Base-by-base conservation (phyloP, 768 basidiomycete genomes). In the Russula compacta region DNA sequence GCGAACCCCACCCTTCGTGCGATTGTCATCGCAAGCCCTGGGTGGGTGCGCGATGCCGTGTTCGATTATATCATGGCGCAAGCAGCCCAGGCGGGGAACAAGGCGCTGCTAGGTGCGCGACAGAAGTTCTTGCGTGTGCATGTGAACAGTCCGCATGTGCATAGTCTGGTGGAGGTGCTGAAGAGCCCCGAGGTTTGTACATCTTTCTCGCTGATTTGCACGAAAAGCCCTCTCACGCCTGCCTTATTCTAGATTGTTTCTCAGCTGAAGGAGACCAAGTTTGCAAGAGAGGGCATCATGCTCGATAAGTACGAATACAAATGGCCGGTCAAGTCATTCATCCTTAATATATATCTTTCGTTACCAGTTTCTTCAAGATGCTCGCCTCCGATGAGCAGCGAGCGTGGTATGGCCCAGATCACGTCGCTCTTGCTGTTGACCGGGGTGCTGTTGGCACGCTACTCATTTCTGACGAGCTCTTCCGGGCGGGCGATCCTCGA, bases 401-500 rank as follows among this genome's bases (percentile, higher is more conserved):
- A 57, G 97, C 97, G 5, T 99, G 97, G 97, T 99, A 99, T 72
- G 97, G 95, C 1, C 92, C 95, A 12, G 86, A 91, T 52, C 97
- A 99, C 72, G 97, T 99, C 58, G 78, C 80, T 53, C 79, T 97
- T 21, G 97, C 97, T 4, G 87, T 91, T 39, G 91, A 95, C 69
- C 80, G 97, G 52, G 95, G 94, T 0, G 97, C 97, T 0, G 85
- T 98, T 44, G 94, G 94, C 15, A 93, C 92, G 2, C 79, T 99
- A 32, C 78, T 99, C 56, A 98, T 99, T 47, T 95, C 94, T 17
- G 97, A 99, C 68, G 87, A 87, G 68, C 80, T 98, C 36, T 99
- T 98, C 75, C 80, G 95, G 57, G 84, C 95, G 40, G 90, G 84
- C 67, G 86, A 97, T 64, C 86, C 89, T 5, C 73, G 72, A 19